Conservation (phyloP, 495 filamentous ascomycete genomes). For the Xylaria castorea region DNA sequence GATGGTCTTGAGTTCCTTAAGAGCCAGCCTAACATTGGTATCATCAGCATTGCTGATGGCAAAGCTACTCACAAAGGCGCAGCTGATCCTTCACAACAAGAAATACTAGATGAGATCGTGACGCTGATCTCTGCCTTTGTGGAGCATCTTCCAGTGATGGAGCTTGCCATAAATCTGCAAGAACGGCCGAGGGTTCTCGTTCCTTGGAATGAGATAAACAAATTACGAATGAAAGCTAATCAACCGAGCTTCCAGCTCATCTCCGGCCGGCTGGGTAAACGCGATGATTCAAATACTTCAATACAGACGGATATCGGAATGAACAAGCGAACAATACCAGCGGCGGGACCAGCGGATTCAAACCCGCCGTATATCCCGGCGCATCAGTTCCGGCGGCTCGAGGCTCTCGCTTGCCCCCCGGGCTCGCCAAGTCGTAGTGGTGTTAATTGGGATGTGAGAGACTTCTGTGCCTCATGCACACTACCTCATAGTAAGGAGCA, state of each 20-base stretch:
- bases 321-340: constrained; percentile 1
- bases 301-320: neutral
- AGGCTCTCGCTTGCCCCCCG: constrained; percentile 62
- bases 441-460: constrained; percentile 57
- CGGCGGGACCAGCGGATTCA: constrained; percentile 11
- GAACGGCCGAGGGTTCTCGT: constrained; percentile 79
- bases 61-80: constrained; percentile 53
- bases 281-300: constrained; percentile 42
- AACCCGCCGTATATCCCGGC: constrained; percentile 42
- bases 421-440: constrained; percentile 63
- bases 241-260: constrained; percentile 35
- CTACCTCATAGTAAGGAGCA: constrained; percentile 71
- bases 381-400: constrained; percentile 59
- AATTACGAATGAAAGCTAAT: constrained; percentile 47
- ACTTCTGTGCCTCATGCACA: constrained; percentile 67
- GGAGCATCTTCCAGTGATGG: constrained; percentile 79
- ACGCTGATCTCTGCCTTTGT: constrained; percentile 72
- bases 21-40: constrained; percentile 35
- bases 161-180: constrained; percentile 79
- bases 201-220: constrained; percentile 60
- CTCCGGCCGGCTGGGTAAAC: constrained; percentile 45
- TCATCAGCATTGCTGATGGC: constrained; percentile 56
- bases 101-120: constrained; percentile 66
- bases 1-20: constrained; percentile 40
- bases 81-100: constrained; percentile 53